These are phyloP conservation scores for Wickerhamiella occidentalis DNA, from an alignment of 805 yeast species.

Conservation along the genomic window DNA sequence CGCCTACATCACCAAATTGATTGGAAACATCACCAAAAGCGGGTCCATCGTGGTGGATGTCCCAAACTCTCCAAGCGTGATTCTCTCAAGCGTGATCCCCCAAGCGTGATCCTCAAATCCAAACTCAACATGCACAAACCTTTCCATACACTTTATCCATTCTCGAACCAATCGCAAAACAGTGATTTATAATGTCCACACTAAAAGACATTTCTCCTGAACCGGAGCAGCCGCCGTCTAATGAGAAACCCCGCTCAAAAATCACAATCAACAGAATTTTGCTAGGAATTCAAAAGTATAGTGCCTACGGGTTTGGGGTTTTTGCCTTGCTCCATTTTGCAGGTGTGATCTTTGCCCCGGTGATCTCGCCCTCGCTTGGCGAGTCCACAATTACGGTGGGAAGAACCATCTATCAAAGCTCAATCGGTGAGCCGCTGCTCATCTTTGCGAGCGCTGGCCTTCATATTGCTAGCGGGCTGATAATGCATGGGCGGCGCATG, in stretches of 20 bases:
- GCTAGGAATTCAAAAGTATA: constrained; percentile 39
- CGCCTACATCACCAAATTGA: too few species aligned
- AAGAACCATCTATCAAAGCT: constrained; percentile 47
- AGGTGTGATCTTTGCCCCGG: constrained; percentile 44
- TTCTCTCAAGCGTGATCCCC: too few species aligned
- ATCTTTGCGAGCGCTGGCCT: constrained; percentile 36
- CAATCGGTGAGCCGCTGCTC: constrained; percentile 38
- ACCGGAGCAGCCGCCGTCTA: neutral
- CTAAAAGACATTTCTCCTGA: neutral
- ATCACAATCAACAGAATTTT: constrained; percentile 3
- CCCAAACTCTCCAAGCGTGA: too few species aligned
- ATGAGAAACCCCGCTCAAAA: neutral
- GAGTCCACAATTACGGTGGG: constrained; percentile 48
- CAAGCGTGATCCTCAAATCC: too few species aligned
- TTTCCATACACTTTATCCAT: too few species aligned
- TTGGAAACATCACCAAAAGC: too few species aligned
- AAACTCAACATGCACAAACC: too few species aligned
- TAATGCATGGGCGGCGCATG: constrained; percentile 32
- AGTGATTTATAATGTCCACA: neutral
- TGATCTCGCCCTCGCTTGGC: constrained; percentile 32
- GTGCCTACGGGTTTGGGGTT: constrained; percentile 44
- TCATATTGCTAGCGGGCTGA: constrained; percentile 46
- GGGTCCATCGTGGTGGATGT: too few species aligned
- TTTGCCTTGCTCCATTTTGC: constrained; percentile 48
- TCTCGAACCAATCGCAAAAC: neutral